Conservation (phyloP, 345 rosid genomes). For the Eucalyptus curtisii region DNA sequence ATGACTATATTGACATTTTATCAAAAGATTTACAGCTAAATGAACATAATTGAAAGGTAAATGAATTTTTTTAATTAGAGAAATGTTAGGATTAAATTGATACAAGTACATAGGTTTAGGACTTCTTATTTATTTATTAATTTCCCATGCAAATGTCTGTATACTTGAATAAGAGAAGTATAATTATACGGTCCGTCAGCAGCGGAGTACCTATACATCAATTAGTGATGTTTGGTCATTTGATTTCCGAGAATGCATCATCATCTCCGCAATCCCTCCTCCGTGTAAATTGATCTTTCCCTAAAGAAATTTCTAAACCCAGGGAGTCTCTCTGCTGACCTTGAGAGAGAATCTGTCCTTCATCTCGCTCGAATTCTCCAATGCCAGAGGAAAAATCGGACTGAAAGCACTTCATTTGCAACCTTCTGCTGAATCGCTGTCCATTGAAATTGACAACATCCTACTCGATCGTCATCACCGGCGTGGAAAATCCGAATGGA, state of each 20-base stretch:
- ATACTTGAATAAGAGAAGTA: background rate
- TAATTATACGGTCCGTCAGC: background rate
- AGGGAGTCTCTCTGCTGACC: too few relatives aligned
- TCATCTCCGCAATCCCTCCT: background rate
- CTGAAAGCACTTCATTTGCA: background rate
- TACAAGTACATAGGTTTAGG: accelerated
- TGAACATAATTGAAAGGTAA: too few relatives aligned
- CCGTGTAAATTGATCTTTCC: background rate
- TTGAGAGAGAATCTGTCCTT: background rate
- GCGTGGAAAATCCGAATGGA: background rate
- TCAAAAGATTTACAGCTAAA: too few relatives aligned
- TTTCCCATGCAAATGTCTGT: background rate
- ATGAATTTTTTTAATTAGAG: too few relatives aligned
- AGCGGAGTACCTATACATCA: background rate
- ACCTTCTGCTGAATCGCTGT: background rate
- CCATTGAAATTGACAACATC: background rate
- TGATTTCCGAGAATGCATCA: background rate
- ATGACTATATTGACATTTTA: too few relatives aligned
- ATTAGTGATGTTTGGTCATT: background rate
- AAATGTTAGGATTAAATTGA: too few relatives aligned
- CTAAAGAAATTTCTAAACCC: background rate
- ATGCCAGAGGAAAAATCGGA: background rate
- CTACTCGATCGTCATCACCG: background rate
- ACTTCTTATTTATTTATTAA: too few relatives aligned
- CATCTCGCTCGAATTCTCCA: background rate